Evolutionary conservation across 768 basidiomycete genomes (phyloP), one percentile per base, ranked within the genome.

Genomic region (Termitomyces sp.): DNA sequence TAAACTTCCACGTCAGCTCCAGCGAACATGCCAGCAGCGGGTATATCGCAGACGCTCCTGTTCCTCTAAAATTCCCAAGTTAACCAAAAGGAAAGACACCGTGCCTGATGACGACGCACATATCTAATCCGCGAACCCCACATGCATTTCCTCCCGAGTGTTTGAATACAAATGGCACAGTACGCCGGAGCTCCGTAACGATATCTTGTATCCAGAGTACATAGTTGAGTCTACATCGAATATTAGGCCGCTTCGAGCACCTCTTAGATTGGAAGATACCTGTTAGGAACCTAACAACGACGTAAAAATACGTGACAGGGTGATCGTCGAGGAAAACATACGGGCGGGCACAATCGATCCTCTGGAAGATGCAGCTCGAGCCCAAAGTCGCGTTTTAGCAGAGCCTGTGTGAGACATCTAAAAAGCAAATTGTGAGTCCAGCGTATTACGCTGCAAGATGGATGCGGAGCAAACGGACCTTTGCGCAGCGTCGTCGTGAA

Each of bases 11-110:
- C 4, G 60, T 68, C 5, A 75, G 67, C 44, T 83, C 72, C 36
- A 83, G 63, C 2, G 75, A 74, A 62, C 87, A 88, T 0, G 78
- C 83, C 0, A 98, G 76, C 1, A 98, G 76, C 0, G 95, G 88
- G 63, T 97, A 98, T 55, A 98, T 93, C 0, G 85, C 89, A 0
- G 91, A 91, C 7, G 94, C 87, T 0, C 96, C 96, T 8, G 95
- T 96, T 22, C 96, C 96, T 47, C 62, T 63, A 13, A 93, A 61
- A 27, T 53, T 36, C 6, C 40, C 8, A 13, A 13, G 32, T 33
- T 18, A 40, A 16, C 3, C 18, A n/a, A n/a, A 20, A 9, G 14
- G n/a, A n/a, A 45, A 36, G 14, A 5, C 7, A 16, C 13, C 20
- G 7, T 34, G 32, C n/a, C 30, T 20, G 24, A 12, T 8, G 44